Evolutionary conservation across 768 basidiomycete genomes (phyloP).

Genomic region (Polyporus arcularius): DNA sequence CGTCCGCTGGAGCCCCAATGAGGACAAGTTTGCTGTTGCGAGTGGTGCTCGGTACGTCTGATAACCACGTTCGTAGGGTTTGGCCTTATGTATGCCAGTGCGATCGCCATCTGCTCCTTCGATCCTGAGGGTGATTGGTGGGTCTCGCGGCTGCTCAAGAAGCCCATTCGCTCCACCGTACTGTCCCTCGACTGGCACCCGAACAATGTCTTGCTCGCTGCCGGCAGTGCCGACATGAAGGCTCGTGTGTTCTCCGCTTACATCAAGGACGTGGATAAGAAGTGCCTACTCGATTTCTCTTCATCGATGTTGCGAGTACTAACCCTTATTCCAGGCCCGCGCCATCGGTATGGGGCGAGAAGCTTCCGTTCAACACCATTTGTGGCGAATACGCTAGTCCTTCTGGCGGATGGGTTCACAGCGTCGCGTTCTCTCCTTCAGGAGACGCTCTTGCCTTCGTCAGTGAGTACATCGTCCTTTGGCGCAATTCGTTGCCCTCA

Average conservation of each 20-base stretch:
- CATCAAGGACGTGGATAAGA: slow-evolving; percentile 96
- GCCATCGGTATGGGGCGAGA: slow-evolving; percentile 95
- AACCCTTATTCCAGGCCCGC: slow-evolving; percentile 58
- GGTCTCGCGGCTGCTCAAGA: slow-evolving; percentile 96
- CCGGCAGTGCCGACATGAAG: slow-evolving; percentile 97
- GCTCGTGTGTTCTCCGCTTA: slow-evolving; percentile 97
- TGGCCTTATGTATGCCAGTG: slow-evolving; percentile 44
- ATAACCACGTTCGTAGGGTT: neutral
- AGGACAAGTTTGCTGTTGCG: slow-evolving; percentile 98
- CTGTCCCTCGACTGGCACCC: slow-evolving; percentile 97
- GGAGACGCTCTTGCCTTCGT: slow-evolving; percentile 94
- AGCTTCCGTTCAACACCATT: slow-evolving; percentile 95
- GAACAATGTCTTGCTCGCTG: slow-evolving; percentile 95
- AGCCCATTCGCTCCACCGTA: slow-evolving; percentile 94
- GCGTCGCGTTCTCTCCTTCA: slow-evolving; percentile 93
- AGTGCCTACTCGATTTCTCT: slow-evolving; percentile 44
- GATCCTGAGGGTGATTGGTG: slow-evolving; percentile 99
- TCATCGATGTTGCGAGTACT: slow-evolving; percentile 4
- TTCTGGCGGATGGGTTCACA: slow-evolving; percentile 95
- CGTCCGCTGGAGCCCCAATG: slow-evolving; percentile 95
- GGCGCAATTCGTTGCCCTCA: neutral
- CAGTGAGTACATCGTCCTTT: slow-evolving; percentile 55
- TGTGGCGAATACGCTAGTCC: slow-evolving; percentile 92
- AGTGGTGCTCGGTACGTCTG: slow-evolving; percentile 82
- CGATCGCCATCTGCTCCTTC: slow-evolving; percentile 95